Conservation (phyloP, 257 asterid species). For the Datura wrightii region DNA sequence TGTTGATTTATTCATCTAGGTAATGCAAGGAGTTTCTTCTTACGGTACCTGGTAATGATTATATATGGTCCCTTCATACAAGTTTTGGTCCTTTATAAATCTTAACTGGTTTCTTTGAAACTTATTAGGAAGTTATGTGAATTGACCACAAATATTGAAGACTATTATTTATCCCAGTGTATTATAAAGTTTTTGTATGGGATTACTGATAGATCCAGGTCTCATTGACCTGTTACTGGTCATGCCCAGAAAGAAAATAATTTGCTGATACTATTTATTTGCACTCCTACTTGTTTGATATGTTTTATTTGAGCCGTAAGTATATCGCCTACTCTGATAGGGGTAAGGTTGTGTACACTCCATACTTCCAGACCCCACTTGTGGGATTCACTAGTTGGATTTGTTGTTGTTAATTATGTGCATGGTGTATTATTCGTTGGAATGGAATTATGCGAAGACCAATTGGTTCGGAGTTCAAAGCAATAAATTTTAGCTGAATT, state of each 20-base stretch:
- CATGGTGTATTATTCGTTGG: neutral
- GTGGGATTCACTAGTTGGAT: no score
- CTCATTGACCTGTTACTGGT: conserved; percentile 3
- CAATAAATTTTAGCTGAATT: neutral
- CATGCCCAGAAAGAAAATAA: conserved; percentile 3
- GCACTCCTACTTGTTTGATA: no score
- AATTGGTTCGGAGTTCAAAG: neutral
- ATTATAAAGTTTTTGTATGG: neutral
- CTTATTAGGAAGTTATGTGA: neutral
- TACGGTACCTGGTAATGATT: no score
- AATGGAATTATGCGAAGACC: neutral
- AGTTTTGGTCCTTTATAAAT: neutral
- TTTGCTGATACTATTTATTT: neutral
- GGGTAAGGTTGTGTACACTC: no score
- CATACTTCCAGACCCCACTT: no score
- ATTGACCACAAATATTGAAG: neutral
- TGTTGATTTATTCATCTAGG: neutral
- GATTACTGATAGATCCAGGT: neutral
- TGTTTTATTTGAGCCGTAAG: no score
- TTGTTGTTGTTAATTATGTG: no score
- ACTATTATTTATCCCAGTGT: conserved; percentile 1
- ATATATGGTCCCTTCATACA: neutral
- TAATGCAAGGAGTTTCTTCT: neutral
- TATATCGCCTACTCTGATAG: no score
- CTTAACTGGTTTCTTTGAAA: neutral